Base-by-base conservation (phyloP, 176 grass and related monocot genomes). In the Carex kokanica region DNA sequence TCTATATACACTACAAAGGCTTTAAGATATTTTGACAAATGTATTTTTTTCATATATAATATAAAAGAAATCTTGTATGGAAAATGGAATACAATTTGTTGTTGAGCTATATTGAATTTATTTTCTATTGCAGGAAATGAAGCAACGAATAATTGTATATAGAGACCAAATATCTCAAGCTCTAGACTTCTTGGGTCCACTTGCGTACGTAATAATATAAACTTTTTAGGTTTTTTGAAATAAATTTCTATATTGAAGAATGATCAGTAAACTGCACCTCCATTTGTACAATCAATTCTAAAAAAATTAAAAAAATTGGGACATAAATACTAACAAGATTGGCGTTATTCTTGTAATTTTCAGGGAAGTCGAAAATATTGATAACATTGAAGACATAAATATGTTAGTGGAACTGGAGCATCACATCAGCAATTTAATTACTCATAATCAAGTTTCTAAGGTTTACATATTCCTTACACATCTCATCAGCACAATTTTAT, bases 341-440 rank as follows among this genome's bases (percentile, higher is more conserved):
- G 21, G 6, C 21, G 8, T 77, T 11, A 2, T 54, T 31, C 6
- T 9, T 38, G 36, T 53, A 15, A 17, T 32, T 55, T 77, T 77
- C 15, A 77, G 73, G 21, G 73, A 77, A 77, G 49, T 77, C 13
- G 73, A 54, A 24, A 77, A 77, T 31, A 77, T 77, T 32, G 73
- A 77, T 77, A 77, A 77, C 5, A 77, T 55, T 13, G 73, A 77
- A 54, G 73, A 77, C 51, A 55, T 77, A 31, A 55, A 55, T 55
- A 24, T 55, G 23, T 8, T 55, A 55, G 17, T 77, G 47, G 6
- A 77, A 27, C 3, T 77, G 24, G 73, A 77, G 73, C 43, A 77
- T 6, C 0, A 3, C 14, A 77, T 77, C 24, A 77, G 7, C 2
- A 31, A 77, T 54, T 15, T 77, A 31, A 77, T 77, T 53, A 54